Conservation (phyloP, 495 filamentous ascomycete species). For the Penicillium daleae region DNA sequence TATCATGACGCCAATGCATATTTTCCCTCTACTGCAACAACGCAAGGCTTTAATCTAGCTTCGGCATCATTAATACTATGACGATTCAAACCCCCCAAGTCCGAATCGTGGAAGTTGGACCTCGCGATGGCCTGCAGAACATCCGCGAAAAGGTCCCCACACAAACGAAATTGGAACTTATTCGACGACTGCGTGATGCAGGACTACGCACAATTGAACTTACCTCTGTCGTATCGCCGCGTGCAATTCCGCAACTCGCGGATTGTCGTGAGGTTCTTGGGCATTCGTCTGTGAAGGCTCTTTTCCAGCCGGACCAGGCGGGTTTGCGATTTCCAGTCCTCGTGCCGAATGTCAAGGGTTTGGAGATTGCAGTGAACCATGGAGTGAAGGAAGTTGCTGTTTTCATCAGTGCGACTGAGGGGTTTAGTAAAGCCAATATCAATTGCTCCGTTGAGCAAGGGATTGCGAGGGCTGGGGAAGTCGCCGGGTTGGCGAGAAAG, state of each 20-base stretch:
- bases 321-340: conserved; percentile 40
- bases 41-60: not conserved
- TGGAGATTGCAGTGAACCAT: conserved; percentile 37
- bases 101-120: conserved; percentile 52
- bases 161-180: conserved; percentile 43
- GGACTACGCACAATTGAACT: conserved; percentile 46
- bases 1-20: not conserved
- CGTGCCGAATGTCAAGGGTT: conserved; percentile 47
- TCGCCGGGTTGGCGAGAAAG: conserved; percentile 27
- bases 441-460: conserved; percentile 45
- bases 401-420: conserved; percentile 47
- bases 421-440: conserved; percentile 50
- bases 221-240: conserved; percentile 50
- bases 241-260: conserved; percentile 46
- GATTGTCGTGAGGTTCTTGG: conserved; percentile 43
- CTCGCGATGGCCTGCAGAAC: conserved; percentile 52
- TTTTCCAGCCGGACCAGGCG: conserved; percentile 8
- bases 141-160: conserved; percentile 42
- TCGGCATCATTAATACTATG: not conserved
- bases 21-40: not conserved
- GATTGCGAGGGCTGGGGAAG: conserved; percentile 30
- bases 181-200: conserved; percentile 32
- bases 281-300: conserved; percentile 6
- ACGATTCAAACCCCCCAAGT: conserved; percentile 19
- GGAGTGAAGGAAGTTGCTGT: conserved; percentile 45